Evolutionary conservation across 2,329 filamentous ascomycete species (phyloP).

Genomic region (Hypoxylon sp.): DNA sequence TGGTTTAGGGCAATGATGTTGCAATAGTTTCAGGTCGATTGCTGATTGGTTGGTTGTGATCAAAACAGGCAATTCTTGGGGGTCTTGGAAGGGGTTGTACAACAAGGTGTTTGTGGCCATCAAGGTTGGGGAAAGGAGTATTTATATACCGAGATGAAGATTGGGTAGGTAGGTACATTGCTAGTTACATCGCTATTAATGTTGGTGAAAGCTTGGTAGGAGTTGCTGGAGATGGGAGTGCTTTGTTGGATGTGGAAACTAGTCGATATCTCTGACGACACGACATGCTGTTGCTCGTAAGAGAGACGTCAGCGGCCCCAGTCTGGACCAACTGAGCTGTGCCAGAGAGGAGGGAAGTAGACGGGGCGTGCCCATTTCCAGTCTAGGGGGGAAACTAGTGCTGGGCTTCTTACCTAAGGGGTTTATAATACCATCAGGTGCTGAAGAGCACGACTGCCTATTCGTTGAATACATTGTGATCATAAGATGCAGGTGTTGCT

Average conservation of each 20-base stretch:
- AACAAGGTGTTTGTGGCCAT: slow-evolving; percentile 41
- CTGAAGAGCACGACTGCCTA: neutral
- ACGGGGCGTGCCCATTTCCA: slow-evolving; percentile 17
- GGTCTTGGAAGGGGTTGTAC: slow-evolving; percentile 16
- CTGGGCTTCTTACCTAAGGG: slow-evolving; percentile 25
- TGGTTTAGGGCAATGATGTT: slow-evolving; percentile 34
- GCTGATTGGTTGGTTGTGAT: slow-evolving; percentile 45
- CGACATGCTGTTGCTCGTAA: slow-evolving; percentile 31
- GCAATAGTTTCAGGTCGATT: slow-evolving; percentile 25
- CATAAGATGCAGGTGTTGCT: slow-evolving; percentile 3
- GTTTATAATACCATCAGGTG: slow-evolving; percentile 13
- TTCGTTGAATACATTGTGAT: slow-evolving; percentile 16
- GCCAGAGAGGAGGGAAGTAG: slow-evolving; percentile 6
- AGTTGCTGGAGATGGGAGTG: neutral
- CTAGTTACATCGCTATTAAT: neutral
- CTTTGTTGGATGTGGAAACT: slow-evolving; percentile 13
- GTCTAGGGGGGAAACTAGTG: slow-evolving; percentile 31
- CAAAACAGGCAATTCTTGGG: slow-evolving; percentile 32
- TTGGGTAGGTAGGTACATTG: neutral
- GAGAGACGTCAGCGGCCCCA: slow-evolving; percentile 40
- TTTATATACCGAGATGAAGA: slow-evolving; percentile 41
- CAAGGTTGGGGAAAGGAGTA: slow-evolving; percentile 34
- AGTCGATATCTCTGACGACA: slow-evolving; percentile 41
- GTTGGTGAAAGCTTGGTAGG: neutral
- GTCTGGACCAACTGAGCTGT: slow-evolving; percentile 13